A percentile compares a stretch with the other conserved stretches of the same genome.
phyloP scores from a whole-genome alignment of 345 rosid species.

The Rhizophora apiculata region DNA sequence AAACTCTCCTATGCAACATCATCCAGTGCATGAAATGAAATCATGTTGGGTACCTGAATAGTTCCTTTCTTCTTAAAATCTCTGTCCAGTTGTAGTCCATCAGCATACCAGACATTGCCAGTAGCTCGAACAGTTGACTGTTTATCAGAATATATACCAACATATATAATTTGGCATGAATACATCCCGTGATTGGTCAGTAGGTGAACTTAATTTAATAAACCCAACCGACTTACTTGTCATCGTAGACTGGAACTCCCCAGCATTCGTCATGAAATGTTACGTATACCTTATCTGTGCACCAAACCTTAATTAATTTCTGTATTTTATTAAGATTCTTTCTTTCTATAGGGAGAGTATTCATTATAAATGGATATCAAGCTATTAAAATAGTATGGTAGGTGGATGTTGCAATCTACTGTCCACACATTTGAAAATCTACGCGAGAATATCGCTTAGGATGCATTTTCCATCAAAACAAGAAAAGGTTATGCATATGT shows the following conservation, averaged over 20 bases:
- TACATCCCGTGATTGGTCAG: not conserved
- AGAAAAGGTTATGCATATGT: no score
- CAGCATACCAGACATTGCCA: conserved; percentile 84
- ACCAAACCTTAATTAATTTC: conserved; percentile 13
- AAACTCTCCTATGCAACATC: no score
- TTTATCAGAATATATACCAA: not conserved
- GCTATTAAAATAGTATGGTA: not conserved
- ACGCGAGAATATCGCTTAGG: no score
- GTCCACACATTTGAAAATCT: no score
- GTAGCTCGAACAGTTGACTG: conserved; percentile 90
- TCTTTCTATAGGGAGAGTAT: not conserved
- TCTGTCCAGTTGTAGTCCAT: conserved; percentile 99
- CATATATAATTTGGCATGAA: not conserved
- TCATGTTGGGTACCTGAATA: conserved; percentile 48
- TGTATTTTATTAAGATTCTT: not conserved
- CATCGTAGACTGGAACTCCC: conserved; percentile 96
- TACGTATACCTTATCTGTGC: conserved; percentile 67
- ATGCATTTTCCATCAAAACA: no score
- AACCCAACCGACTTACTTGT: conserved; percentile 48
- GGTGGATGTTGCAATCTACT: not conserved
- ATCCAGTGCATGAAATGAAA: not conserved
- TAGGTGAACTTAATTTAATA: not conserved
- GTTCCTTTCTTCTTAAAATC: conserved; percentile 67
- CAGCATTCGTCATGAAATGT: conserved; percentile 91
- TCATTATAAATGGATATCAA: no score